A percentile compares a stretch with the other conserved stretches of the same genome.
Conservation (phyloP, 1,284 basidiomycete species). For the Boletus smithii region DNA sequence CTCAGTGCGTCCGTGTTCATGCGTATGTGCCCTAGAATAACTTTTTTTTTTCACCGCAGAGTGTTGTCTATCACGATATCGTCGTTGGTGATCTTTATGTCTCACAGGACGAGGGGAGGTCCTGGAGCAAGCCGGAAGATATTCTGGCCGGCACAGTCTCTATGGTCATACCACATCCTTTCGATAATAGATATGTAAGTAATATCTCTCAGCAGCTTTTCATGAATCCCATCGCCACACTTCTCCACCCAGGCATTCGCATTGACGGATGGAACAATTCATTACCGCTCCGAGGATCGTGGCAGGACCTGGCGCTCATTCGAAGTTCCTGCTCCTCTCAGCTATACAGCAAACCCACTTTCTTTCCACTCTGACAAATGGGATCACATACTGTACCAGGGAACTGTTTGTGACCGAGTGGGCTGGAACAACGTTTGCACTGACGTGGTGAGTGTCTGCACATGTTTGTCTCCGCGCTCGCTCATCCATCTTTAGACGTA, state of each 20-base stretch:
- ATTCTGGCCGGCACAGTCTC: slow-evolving; percentile 63
- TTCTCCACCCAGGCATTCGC: slow-evolving; percentile 69
- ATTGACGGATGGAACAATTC: slow-evolving; percentile 64
- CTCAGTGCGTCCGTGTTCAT: slow-evolving; percentile 46
- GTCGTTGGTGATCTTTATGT: slow-evolving; percentile 68
- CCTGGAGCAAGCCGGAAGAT: slow-evolving; percentile 63
- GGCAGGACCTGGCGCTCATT: slow-evolving; percentile 85
- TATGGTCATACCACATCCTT: slow-evolving; percentile 86
- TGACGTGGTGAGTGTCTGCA: slow-evolving; percentile 58
- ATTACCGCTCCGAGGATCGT: slow-evolving; percentile 84
- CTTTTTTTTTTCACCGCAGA: slow-evolving; percentile 40
- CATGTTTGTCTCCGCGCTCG: slow-evolving; percentile 10
- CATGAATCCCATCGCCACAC: not conserved
- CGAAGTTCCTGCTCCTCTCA: slow-evolving; percentile 60
- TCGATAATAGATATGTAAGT: slow-evolving; percentile 72
- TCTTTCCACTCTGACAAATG: slow-evolving; percentile 83
- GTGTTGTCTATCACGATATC: slow-evolving; percentile 81
- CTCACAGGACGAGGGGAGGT: slow-evolving; percentile 88
- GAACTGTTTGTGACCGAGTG: slow-evolving; percentile 57
- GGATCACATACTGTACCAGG: slow-evolving; percentile 84
- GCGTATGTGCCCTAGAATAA: not conserved
- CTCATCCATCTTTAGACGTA: slow-evolving; percentile 51
- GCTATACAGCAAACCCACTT: slow-evolving; percentile 61
- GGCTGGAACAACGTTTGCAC: slow-evolving; percentile 69
- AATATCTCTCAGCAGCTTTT: not conserved